Evolutionary conservation across 768 basidiomycete genomes (phyloP).

Genomic region (Podaxis sp.): DNA sequence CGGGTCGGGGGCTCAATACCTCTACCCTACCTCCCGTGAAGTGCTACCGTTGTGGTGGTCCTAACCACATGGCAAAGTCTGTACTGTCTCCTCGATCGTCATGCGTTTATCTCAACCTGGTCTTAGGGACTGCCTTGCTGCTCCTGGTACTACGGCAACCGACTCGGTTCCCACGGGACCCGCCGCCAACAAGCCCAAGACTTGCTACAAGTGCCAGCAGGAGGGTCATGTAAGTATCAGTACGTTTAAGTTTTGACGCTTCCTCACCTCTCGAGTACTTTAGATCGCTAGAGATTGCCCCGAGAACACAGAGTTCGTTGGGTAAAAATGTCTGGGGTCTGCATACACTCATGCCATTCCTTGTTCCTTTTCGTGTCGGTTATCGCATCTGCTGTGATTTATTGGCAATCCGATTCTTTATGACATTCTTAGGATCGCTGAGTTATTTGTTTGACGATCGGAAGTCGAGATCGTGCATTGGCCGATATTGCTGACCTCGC

Average conservation of each 20-base stretch:
- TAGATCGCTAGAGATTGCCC: slow-evolving; percentile 71
- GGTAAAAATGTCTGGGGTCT: slow-evolving; percentile 28
- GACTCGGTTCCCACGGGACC: slow-evolving; percentile 43
- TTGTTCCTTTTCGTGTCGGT: neutral
- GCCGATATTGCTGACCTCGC: no score
- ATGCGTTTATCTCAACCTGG: slow-evolving; percentile 9
- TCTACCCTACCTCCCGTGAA: slow-evolving; percentile 80
- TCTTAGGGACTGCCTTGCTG: slow-evolving; percentile 77
- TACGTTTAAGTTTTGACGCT: neutral
- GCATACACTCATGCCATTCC: neutral
- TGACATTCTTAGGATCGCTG: neutral
- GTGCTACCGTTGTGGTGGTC: slow-evolving; percentile 88
- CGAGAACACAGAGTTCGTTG: slow-evolving; percentile 52
- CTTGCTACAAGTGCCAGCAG: slow-evolving; percentile 86
- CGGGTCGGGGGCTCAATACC: slow-evolving; percentile 73
- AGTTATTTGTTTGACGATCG: neutral
- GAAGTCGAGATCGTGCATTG: neutral
- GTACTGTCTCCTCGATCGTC: slow-evolving; percentile 13
- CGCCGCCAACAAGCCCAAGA: slow-evolving; percentile 56
- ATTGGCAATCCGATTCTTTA: neutral
- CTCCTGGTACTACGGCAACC: slow-evolving; percentile 56
- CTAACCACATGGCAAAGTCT: slow-evolving; percentile 85
- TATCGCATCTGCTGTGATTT: slow-evolving; percentile 9
- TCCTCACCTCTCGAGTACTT: slow-evolving; percentile 7
- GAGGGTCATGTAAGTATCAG: slow-evolving; percentile 74